Percentiles rank a stretch among this genome's conserved stretches.
phyloP scores from a whole-genome alignment of 2,329 filamentous ascomycete genomes.

The Volutella citrinella region DNA sequence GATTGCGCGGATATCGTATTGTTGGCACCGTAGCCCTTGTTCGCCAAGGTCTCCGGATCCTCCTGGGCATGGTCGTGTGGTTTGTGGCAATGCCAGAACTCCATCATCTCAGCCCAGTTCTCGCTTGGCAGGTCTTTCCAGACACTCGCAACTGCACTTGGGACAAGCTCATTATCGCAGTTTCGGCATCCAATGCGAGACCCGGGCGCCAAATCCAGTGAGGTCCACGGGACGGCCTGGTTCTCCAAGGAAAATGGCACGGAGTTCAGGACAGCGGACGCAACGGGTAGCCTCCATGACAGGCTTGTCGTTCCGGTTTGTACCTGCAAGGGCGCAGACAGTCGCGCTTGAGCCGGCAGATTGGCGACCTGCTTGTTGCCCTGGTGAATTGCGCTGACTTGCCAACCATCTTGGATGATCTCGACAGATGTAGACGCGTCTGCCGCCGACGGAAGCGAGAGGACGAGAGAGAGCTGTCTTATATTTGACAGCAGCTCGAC shows the following conservation, averaged over 20 bases:
- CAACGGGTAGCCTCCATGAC: conserved; percentile 54
- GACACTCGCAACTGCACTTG: conserved; percentile 36
- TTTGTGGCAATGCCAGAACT: conserved; percentile 99
- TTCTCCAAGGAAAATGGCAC: conserved; percentile 30
- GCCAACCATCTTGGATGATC: conserved; percentile 43
- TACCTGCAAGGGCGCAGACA: too few species aligned
- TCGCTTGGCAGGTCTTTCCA: conserved; percentile 97
- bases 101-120: conserved; percentile 99
- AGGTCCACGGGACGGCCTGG: conserved; percentile 54
- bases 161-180: conserved; percentile 39
- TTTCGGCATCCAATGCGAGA: conserved; percentile 42
- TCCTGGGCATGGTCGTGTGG: conserved; percentile 58
- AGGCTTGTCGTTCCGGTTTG: conserved; percentile 34
- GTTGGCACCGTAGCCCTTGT: conserved; percentile 80
- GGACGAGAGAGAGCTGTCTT: conserved; percentile 59
- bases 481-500: conserved; percentile 65
- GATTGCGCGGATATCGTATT: conserved; percentile 65
- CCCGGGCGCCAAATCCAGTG: conserved; percentile 41
- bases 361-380: conserved; percentile 31
- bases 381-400: conserved; percentile 47
- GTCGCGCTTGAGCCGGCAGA: conserved; percentile 47
- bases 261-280: conserved; percentile 19
- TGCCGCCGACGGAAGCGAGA: conserved; percentile 43
- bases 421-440: conserved; percentile 41
- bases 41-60: conserved; percentile 47